Evolutionary conservation across 2,329 filamentous ascomycete species (phyloP), one percentile per base, ranked within the genome.

Genomic region (Aspergillus sp.): DNA sequence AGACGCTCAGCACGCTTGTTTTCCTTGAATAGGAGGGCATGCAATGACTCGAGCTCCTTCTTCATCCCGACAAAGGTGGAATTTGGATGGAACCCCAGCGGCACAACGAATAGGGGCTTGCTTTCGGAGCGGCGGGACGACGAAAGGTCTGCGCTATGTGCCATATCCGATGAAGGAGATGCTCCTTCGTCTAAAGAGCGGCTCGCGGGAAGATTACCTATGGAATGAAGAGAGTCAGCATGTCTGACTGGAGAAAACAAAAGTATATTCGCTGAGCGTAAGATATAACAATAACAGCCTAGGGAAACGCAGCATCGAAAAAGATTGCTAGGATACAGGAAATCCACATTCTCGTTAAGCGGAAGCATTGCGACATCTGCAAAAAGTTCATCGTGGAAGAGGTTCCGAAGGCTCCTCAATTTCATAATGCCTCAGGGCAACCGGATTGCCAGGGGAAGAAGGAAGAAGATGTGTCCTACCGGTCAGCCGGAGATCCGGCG

Each of bases 31-130:
- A 83, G 58, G 48, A 77, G 70, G 30, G 58, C 63, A 44, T 81
- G 75, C 15, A 84, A 59, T 2, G 71, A 59, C 7, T 66, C 62
- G 14, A 82, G 55, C 43, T 82, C 71, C 26, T 67, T 63, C 44
- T 72, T 53, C 47, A 79, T 73, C 4, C 78, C 78, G 22, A 76
- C 64, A 41, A 80, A 81, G 14, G 71, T 66, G 1, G 71, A 69
- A 47, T 82, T 82, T 3, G 72, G 73, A 31, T 76, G 71, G 32
- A 80, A 78, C 0, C 68, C 69, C 0, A 72, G 64, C 1, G 76
- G 75, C 6, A 58, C 63, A 24, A 69, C 58, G 39, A 67, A 60
- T 15, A 63, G 45, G 5, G 53, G 51, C 7, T 57, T 50, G 13
- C 32, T 46, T 8, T 44, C 36, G 16, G 48, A 36, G 5, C 43